These are phyloP conservation scores for Graphiopsis chlorocephala DNA, from an alignment of 2,329 filamentous ascomycete genomes.

Conservation along the genomic window DNA sequence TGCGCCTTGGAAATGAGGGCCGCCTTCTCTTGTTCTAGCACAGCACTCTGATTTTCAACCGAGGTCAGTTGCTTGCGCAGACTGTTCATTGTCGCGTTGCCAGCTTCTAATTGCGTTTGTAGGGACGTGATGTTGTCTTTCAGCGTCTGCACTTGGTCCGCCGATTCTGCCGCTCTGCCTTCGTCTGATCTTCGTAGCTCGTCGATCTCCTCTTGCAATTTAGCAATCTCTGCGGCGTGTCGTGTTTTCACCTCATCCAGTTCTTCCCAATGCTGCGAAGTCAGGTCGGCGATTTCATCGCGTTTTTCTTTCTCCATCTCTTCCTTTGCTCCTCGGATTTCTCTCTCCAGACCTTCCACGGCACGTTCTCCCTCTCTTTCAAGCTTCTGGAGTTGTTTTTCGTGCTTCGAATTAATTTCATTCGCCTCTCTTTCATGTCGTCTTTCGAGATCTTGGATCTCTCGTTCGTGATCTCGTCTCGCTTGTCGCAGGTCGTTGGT, in stretches of 20 bases:
- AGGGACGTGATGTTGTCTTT: slow-evolving; percentile 26
- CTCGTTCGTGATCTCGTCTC: slow-evolving; percentile 33
- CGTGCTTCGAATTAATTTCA: slow-evolving; percentile 27
- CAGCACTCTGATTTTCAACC: slow-evolving; percentile 52
- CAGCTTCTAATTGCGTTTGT: slow-evolving; percentile 36
- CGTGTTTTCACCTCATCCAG: slow-evolving; percentile 62
- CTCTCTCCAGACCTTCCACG: slow-evolving; percentile 55
- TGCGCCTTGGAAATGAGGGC: slow-evolving; percentile 78
- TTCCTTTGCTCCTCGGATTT: slow-evolving; percentile 46
- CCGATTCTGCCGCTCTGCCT: slow-evolving; percentile 51
- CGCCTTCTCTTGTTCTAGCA: slow-evolving; percentile 71
- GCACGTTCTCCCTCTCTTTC: slow-evolving; percentile 50
- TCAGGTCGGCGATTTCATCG: slow-evolving; percentile 57
- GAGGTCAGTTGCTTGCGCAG: slow-evolving; percentile 54
- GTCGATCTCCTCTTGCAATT: slow-evolving; percentile 53
- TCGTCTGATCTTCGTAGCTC: slow-evolving; percentile 53
- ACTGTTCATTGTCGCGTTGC: slow-evolving; percentile 59
- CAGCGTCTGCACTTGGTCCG: slow-evolving; percentile 48
- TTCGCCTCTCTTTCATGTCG: slow-evolving; percentile 29
- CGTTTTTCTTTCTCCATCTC: slow-evolving; percentile 42
- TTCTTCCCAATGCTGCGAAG: slow-evolving; percentile 65
- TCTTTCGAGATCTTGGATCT: slow-evolving; percentile 30
- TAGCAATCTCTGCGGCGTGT: slow-evolving; percentile 64
- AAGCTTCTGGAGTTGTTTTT: slow-evolving; percentile 28
- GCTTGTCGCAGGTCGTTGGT: slow-evolving; percentile 33